These are phyloP conservation scores for Dipodascopsis uninucleata DNA, from an alignment of 805 yeast species.

Conservation along the genomic window DNA sequence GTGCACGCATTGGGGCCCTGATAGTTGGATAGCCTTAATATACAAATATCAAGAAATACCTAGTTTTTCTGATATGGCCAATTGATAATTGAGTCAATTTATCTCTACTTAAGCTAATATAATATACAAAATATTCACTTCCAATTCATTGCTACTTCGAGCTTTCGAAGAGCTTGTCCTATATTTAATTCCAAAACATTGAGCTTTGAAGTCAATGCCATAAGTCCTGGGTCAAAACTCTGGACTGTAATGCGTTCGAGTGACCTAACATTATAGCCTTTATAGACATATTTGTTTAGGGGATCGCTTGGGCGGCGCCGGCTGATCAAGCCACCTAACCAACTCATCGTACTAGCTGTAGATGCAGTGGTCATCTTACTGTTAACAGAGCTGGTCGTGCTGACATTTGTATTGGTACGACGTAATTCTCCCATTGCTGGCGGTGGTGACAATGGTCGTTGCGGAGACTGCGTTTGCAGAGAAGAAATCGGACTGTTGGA, in stretches of 20 bases:
- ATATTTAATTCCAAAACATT: slow-evolving; percentile 26
- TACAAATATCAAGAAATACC: no score
- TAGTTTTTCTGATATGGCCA: no score
- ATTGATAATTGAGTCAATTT: no score
- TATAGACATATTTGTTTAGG: slow-evolving; percentile 10
- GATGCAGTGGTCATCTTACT: slow-evolving; percentile 16
- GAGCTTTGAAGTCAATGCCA: slow-evolving; percentile 24
- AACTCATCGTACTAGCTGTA: slow-evolving; percentile 19
- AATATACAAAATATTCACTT: slow-evolving; percentile 10
- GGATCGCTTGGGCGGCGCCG: slow-evolving; percentile 16
- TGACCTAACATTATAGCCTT: slow-evolving; percentile 17
- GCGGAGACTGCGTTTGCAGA: not conserved
- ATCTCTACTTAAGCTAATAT: no score
- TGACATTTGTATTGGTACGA: slow-evolving; percentile 12
- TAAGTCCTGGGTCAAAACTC: slow-evolving; percentile 25
- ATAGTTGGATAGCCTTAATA: no score
- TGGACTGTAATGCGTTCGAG: slow-evolving; percentile 26
- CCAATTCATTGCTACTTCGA: slow-evolving; percentile 28
- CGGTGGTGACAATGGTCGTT: not conserved
- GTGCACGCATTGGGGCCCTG: no score
- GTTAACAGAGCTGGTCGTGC: slow-evolving; percentile 13
- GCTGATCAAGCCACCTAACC: slow-evolving; percentile 19
- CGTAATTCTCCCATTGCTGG: slow-evolving; percentile 18
- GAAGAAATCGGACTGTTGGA: not conserved
- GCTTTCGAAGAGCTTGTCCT: slow-evolving; percentile 25